phyloP scores from a whole-genome alignment of 148 eudicot genomes.

The Cornus kousa region DNA sequence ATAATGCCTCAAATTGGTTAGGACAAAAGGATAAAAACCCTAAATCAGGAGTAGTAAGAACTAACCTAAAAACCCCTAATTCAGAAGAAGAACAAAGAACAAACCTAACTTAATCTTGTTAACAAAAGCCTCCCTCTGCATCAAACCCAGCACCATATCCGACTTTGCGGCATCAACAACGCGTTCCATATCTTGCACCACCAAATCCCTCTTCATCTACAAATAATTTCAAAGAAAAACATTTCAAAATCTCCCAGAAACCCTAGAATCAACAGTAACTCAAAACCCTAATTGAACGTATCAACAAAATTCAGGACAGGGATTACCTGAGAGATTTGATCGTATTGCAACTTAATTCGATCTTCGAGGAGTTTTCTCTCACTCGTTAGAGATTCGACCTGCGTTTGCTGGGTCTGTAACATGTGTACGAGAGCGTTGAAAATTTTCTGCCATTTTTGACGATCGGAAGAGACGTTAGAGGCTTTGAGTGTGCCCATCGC shows the following conservation, averaged over 20 bases:
- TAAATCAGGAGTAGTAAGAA: neutral
- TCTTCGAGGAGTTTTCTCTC: constrained; percentile 39
- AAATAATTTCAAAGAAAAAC: constrained; percentile 19
- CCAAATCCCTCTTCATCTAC: constrained; percentile 43
- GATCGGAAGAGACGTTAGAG: constrained; percentile 24
- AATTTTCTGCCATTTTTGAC: constrained; percentile 38
- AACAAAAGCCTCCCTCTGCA: constrained; percentile 28
- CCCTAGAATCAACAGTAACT: constrained; percentile 1
- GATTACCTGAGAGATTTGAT: constrained; percentile 43
- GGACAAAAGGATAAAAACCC: neutral
- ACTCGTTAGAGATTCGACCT: constrained; percentile 33
- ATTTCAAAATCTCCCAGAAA: constrained; percentile 2
- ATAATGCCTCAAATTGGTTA: too few species aligned
- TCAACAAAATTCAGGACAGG: neutral
- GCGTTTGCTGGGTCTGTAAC: constrained; percentile 30
- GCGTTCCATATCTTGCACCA: constrained; percentile 21
- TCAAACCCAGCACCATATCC: constrained; percentile 31
- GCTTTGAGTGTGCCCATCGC: constrained; percentile 28
- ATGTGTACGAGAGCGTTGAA: constrained; percentile 34
- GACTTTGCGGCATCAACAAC: constrained; percentile 28
- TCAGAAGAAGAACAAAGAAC: neutral
- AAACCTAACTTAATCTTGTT: constrained; percentile 49
- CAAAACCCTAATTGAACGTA: constrained; percentile 8
- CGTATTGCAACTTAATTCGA: constrained; percentile 27
- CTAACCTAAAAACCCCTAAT: neutral